A percentile compares a stretch with the other conserved stretches of the same genome.
These are phyloP conservation scores for Aureobasidium vineae DNA, from an alignment of 2,329 filamentous ascomycete genomes.

Conservation along the genomic window DNA sequence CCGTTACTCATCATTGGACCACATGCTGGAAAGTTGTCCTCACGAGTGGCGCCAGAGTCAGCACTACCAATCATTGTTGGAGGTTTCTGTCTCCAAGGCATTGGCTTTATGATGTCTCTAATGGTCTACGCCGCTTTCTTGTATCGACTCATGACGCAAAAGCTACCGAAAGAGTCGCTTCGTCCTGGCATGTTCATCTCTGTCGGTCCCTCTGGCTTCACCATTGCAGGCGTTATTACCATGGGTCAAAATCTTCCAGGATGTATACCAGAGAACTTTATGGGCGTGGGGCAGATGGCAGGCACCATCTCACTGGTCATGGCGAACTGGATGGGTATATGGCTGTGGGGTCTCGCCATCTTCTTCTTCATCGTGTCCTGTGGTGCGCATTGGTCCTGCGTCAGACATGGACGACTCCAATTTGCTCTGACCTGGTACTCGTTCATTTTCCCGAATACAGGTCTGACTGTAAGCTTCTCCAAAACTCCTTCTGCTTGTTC, in stretches of 20 bases:
- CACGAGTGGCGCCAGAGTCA: conserved; percentile 44
- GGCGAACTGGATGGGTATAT: conserved; percentile 66
- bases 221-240: conserved; percentile 58
- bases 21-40: conserved; percentile 61
- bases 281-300: conserved; percentile 55
- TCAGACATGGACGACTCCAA: conserved; percentile 59
- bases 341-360: conserved; percentile 77
- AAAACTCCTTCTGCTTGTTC: no score
- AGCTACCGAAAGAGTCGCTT: conserved; percentile 71
- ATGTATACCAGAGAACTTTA: conserved; percentile 54
- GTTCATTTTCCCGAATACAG: conserved; percentile 79
- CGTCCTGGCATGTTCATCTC: conserved; percentile 84
- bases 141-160: conserved; percentile 85
- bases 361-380: conserved; percentile 83
- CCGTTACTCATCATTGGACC: conserved; percentile 74
- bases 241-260: conserved; percentile 55
- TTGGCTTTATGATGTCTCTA: conserved; percentile 63
- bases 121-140: conserved; percentile 85
- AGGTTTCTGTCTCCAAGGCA: conserved; percentile 61
- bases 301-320: conserved; percentile 56
- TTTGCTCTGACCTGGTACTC: conserved; percentile 87
- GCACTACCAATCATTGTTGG: conserved; percentile 59
- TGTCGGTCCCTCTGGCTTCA: conserved; percentile 73
- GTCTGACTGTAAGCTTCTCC: conserved; percentile 27
- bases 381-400: conserved; percentile 70